These are phyloP conservation scores for Aspergillus neoniger DNA, from an alignment of 2,329 filamentous ascomycete species.

Conservation along the genomic window DNA sequence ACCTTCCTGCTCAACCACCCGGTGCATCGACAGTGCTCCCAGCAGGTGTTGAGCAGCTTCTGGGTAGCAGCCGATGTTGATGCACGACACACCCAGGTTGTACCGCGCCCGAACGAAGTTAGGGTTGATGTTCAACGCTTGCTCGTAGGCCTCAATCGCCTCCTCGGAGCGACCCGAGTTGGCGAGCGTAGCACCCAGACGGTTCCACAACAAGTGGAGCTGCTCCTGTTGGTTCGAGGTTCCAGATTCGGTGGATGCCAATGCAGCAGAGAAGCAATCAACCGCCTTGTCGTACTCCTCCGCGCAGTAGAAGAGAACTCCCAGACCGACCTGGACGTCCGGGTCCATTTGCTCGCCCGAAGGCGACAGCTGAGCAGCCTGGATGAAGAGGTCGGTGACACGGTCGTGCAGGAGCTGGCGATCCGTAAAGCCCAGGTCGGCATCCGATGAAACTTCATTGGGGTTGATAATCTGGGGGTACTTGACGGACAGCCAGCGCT, in stretches of 20 bases:
- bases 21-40: slow-evolving; percentile 92
- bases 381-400: slow-evolving; percentile 87
- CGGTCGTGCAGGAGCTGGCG: slow-evolving; percentile 85
- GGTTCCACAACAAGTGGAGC: slow-evolving; percentile 94
- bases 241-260: slow-evolving; percentile 82
- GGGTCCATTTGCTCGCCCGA: slow-evolving; percentile 96
- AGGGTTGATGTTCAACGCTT: slow-evolving; percentile 82
- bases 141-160: slow-evolving; percentile 94
- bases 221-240: slow-evolving; percentile 81
- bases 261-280: slow-evolving; percentile 92
- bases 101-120: slow-evolving; percentile 98
- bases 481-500: slow-evolving; percentile 94
- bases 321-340: slow-evolving; percentile 94
- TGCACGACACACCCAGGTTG: slow-evolving; percentile 94
- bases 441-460: slow-evolving; percentile 68
- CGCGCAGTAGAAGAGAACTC: slow-evolving; percentile 94
- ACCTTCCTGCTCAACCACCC: slow-evolving; percentile 83
- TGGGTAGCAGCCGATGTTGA: slow-evolving; percentile 93
- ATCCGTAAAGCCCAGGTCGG: slow-evolving; percentile 93
- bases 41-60: slow-evolving; percentile 92
- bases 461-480: slow-evolving; percentile 81
- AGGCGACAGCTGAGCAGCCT: slow-evolving; percentile 87
- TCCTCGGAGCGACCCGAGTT: slow-evolving; percentile 94
- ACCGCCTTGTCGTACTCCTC: slow-evolving; percentile 99
- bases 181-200: slow-evolving; percentile 90